phyloP scores from a whole-genome alignment of 495 filamentous ascomycete species.

The Halenospora varia region DNA sequence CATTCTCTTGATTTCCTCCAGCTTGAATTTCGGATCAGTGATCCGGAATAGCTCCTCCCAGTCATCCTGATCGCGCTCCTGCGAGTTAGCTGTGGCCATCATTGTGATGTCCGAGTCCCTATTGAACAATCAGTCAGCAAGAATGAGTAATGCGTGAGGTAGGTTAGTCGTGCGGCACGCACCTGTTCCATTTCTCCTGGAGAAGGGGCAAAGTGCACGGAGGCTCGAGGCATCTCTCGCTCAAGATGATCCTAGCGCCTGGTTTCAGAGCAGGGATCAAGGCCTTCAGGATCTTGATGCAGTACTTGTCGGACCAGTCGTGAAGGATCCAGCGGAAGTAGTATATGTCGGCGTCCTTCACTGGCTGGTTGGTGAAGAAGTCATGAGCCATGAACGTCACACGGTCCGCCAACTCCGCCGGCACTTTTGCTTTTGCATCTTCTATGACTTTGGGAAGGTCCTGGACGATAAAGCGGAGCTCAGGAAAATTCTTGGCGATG shows the following conservation, averaged over 20 bases:
- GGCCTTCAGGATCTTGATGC: conserved; percentile 40
- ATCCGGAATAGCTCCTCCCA: conserved; percentile 30
- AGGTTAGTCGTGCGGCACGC: neutral
- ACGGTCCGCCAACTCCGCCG: conserved; percentile 33
- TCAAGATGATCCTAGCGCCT: neutral
- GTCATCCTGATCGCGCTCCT: conserved; percentile 29
- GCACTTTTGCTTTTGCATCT: conserved; percentile 30
- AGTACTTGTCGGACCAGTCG: conserved; percentile 53
- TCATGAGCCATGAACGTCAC: conserved; percentile 45
- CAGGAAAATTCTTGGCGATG: conserved; percentile 39
- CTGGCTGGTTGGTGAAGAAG: conserved; percentile 49
- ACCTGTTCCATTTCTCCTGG: neutral
- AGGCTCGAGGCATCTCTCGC: neutral
- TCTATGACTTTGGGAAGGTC: conserved; percentile 41
- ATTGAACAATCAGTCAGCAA: neutral
- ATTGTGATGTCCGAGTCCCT: conserved; percentile 36
- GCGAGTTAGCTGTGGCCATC: conserved; percentile 31
- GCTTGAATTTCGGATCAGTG: conserved; percentile 27
- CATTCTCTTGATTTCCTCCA: conserved; percentile 24
- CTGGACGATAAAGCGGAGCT: conserved; percentile 49
- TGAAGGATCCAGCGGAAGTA: conserved; percentile 52
- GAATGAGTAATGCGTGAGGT: neutral
- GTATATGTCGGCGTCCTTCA: conserved; percentile 49
- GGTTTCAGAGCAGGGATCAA: conserved; percentile 12
- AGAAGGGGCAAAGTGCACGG: neutral